Evolutionary conservation across 1,284 basidiomycete genomes (phyloP), one percentile per base, ranked within the genome.

Genomic region (Afroboletus lepidellus): DNA sequence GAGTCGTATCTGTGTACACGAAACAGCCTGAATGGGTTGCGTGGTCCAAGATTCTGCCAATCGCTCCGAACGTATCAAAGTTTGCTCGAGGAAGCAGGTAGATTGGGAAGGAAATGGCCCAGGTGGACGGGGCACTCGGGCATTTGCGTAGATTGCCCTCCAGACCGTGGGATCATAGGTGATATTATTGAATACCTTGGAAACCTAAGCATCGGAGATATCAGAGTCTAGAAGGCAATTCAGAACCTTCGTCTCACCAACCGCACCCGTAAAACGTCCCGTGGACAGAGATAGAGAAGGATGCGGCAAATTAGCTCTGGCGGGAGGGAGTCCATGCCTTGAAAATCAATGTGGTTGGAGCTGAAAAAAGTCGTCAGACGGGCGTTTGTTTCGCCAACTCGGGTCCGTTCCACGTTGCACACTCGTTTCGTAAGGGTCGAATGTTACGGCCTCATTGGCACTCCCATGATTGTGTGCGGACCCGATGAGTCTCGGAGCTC

Each of bases 21-120:
- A 54, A 13, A 38, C 15, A 5, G 15, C 33, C 13, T 27, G 33
- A 7, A 57, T 46, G 20, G 49, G 54, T 18, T 46, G 42, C n/a
- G 34, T 43, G 6, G 43, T 57, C 50, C 55, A 56, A 12, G 11
- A 25, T 20, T 43, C 18, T 32, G 16, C 49, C 7, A 56, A 34
- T 9, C 29, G 27, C 23, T 45, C 55, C 1, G 54, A 56, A 5
- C 33, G 25, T 9, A 42, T 25, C 16, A 56, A 21, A 1, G 34
- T 54, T 12, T 25, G 37, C 23, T 56, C 50, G 8, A 56, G 54
- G 29, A 45, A 57, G 18, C 27, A 18, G 9, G 36, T 15, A 4
- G 54, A 37, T 32, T 45, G 54, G 8, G 15, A 57, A 18, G 43
- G 39, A 33, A 53, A 57, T 36, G 55, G 54, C 13, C 55, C 54